phyloP scores from a whole-genome alignment of 345 rosid genomes.

The Sonneratia alba region DNA sequence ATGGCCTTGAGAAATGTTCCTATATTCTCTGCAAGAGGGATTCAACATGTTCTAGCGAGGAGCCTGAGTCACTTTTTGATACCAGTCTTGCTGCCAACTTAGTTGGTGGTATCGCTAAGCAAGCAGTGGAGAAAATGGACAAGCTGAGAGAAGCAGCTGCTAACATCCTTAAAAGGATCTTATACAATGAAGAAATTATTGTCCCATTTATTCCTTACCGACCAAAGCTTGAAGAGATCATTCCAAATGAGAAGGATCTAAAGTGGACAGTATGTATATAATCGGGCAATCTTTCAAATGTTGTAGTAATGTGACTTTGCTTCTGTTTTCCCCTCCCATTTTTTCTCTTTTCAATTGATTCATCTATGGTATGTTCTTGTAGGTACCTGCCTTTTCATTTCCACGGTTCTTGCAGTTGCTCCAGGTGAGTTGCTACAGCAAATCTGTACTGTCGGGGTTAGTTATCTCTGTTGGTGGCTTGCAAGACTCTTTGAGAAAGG shows the following conservation, averaged over 20 bases:
- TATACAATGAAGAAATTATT: slow-evolving; percentile 39
- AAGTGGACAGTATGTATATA: slow-evolving; percentile 64
- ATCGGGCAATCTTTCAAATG: slow-evolving; percentile 3
- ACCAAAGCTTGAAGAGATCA: slow-evolving; percentile 57
- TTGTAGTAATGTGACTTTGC: slow-evolving; percentile 10
- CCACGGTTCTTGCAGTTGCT: slow-evolving; percentile 73
- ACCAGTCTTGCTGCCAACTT: slow-evolving; percentile 48
- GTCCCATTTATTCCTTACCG: slow-evolving; percentile 61
- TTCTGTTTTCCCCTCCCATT: not conserved
- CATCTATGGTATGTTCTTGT: slow-evolving; percentile 18
- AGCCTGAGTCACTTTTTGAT: slow-evolving; percentile 36
- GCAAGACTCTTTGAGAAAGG: slow-evolving; percentile 75
- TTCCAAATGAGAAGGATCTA: slow-evolving; percentile 43
- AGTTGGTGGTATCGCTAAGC: slow-evolving; percentile 62
- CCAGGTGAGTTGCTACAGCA: slow-evolving; percentile 56
- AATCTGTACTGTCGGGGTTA: slow-evolving; percentile 60
- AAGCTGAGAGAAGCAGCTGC: slow-evolving; percentile 88
- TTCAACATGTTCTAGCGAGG: slow-evolving; percentile 6
- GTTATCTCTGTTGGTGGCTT: slow-evolving; percentile 84
- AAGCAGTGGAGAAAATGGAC: slow-evolving; percentile 93
- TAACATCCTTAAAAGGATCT: slow-evolving; percentile 60
- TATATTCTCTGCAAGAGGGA: slow-evolving; percentile 54
- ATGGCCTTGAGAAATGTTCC: slow-evolving; percentile 80
- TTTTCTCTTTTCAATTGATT: not conserved
- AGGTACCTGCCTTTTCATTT: slow-evolving; percentile 79